Conservation (phyloP, 2,329 filamentous ascomycete genomes). For the Ophiostoma fasciatum region DNA sequence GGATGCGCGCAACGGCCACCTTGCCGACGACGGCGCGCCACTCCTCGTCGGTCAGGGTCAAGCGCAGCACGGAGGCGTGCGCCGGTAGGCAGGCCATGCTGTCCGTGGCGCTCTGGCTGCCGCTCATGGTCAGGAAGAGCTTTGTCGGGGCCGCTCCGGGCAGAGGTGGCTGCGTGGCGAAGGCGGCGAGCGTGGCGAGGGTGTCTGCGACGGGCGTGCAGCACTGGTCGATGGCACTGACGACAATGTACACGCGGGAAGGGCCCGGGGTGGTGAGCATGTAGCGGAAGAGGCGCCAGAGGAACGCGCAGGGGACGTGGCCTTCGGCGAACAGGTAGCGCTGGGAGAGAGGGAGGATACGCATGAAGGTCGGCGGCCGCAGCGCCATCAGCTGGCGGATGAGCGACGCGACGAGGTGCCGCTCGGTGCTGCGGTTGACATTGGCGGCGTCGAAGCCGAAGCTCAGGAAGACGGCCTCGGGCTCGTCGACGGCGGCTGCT, state of each 20-base stretch:
- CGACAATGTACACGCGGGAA: conserved; percentile 1
- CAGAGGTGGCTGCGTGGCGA: neutral
- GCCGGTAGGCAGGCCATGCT: neutral
- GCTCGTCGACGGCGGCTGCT: neutral
- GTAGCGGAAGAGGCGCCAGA: conserved; percentile 1
- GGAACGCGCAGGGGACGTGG: neutral
- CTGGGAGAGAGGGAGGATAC: neutral
- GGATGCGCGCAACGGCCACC: neutral
- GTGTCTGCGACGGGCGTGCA: neutral
- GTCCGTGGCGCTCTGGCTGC: too few species aligned
- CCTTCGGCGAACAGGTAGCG: too few species aligned
- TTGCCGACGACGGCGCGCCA: neutral
- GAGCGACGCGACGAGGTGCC: conserved; percentile 1
- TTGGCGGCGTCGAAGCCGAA: conserved; percentile 4
- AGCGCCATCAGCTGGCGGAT: conserved; percentile 3
- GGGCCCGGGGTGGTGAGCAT: neutral
- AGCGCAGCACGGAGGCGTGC: neutral
- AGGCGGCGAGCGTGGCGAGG: neutral
- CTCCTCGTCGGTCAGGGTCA: neutral
- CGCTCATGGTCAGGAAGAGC: neutral
- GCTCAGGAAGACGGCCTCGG: conserved; percentile 1
- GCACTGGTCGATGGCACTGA: conserved; percentile 4
- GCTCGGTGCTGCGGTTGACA: conserved; percentile 1
- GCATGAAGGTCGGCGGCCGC: neutral
- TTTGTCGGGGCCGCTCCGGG: neutral